Evolutionary conservation across 768 basidiomycete genomes (phyloP), one percentile per base, ranked within the genome.

Genomic region (Rhizopogon vesiculosus): DNA sequence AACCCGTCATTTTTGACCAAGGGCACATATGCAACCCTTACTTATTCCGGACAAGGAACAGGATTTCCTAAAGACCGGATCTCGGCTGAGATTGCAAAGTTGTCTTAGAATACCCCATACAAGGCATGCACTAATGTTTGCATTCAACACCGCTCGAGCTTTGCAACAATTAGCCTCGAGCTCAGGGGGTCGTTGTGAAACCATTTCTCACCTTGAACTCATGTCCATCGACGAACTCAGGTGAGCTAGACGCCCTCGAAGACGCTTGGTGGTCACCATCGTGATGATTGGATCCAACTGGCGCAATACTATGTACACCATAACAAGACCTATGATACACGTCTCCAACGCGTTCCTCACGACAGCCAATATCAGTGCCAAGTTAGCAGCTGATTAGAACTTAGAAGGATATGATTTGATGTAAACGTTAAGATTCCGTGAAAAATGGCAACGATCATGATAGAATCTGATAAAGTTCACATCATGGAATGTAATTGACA

Each of bases 81-180:
- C 53, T 50, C 59, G 39, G 48, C 42, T 19, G 63, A 70, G 42
- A 65, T 70, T 59, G 58, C 61, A 12, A 68, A 18, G 43, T 51
- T 68, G 33, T 59, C 51, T 55, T 71, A 69, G 61, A 56, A 46
- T 52, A 46, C 19, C 13, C 15, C 29, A 18, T 5, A 90, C 77
- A 66, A 85, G 76, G 62, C 93, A 95, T 51, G 93, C 94, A 0
- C 80, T 93, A 40, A 96, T 84, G 66, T 98, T 98, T n/a, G 89
- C 86, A 66, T 89, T 81, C 61, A 95, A 67, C 15, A 91, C 76
- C 31, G 91, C 84, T 52, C 91, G 80, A 25, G 80, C 76, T 62
- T 84, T 85, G 12, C 75, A 72, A 59, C 76, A 80, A 51, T 83
- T 74, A 38, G 61, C 42, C 40, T 83, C 76, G 18, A 79, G 56